A percentile compares a stretch with the other conserved stretches of the same genome.
Conservation (phyloP, 305 asterid species). For the Solanum chacoense region DNA sequence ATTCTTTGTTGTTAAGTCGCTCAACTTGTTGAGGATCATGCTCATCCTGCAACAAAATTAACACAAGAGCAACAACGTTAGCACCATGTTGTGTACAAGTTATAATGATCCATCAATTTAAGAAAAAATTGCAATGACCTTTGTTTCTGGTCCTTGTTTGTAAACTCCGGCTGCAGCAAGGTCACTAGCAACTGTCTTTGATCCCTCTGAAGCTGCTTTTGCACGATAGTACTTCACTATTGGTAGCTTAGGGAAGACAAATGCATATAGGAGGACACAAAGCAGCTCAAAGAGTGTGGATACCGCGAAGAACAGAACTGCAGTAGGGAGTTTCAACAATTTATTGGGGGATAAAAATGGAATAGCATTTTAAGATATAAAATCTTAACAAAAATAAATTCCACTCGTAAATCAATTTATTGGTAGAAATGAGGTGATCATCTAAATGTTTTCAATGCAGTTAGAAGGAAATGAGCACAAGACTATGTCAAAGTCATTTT, state of each 20-base stretch:
- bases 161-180: slow-evolving; percentile 34
- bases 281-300: slow-evolving; percentile 31
- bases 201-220: slow-evolving; percentile 40
- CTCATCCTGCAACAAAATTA: slow-evolving; percentile 7
- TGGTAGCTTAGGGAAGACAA: slow-evolving; percentile 32
- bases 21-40: slow-evolving; percentile 3
- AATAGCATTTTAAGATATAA: neutral
- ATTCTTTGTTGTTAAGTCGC: slow-evolving; percentile 22
- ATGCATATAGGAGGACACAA: slow-evolving; percentile 30
- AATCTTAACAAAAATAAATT: neutral
- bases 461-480: neutral
- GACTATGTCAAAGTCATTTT: neutral
- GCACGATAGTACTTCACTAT: slow-evolving; percentile 32
- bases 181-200: slow-evolving; percentile 35
- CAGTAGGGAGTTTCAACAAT: neutral
- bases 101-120: neutral
- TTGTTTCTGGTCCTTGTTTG: neutral
- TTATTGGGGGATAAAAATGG: too few relatives aligned
- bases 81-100: neutral
- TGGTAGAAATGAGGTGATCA: neutral
- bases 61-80: neutral
- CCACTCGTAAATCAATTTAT: neutral
- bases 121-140: neutral
- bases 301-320: slow-evolving; percentile 33
- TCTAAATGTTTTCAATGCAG: too few relatives aligned